Evolutionary conservation across 768 basidiomycete species (phyloP).

Genomic region (Mycena vulgaris): DNA sequence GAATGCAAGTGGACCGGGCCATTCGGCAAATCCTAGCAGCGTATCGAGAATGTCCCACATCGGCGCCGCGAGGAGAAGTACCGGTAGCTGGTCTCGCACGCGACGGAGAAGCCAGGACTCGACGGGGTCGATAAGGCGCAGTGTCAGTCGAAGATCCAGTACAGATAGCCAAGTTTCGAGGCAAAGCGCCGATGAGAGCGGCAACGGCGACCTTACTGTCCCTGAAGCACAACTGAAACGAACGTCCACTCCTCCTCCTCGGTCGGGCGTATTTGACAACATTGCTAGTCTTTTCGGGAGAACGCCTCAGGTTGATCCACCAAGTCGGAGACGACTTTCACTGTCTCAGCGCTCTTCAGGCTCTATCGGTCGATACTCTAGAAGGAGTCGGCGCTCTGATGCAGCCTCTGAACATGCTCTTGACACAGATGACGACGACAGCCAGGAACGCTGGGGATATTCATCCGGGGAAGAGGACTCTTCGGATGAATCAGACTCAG

Average conservation of each 20-base stretch:
- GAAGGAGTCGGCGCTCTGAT: constrained; percentile 70
- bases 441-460: constrained; percentile 90
- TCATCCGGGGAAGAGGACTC: constrained; percentile 87
- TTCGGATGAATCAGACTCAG: constrained; percentile 56
- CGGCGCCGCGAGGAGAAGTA: constrained; percentile 69
- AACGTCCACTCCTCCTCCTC: constrained; percentile 53
- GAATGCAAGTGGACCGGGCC: constrained; percentile 72
- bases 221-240: constrained; percentile 46
- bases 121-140: constrained; percentile 47
- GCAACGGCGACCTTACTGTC: constrained; percentile 42
- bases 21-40: constrained; percentile 82
- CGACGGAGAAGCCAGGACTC: constrained; percentile 70
- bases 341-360: constrained; percentile 71
- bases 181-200: constrained; percentile 55
- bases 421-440: constrained; percentile 68
- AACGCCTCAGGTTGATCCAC: constrained; percentile 56
- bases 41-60: constrained; percentile 84
- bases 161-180: constrained; percentile 61
- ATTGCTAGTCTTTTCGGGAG: constrained; percentile 79
- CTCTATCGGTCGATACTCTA: constrained; percentile 64
- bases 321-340: constrained; percentile 65
- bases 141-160: constrained; percentile 61
- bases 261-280: constrained; percentile 72
- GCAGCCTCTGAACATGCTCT: constrained; percentile 73
- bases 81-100: constrained; percentile 65